These are phyloP conservation scores for Xerophyta viscosa DNA, from an alignment of 106 monocot species.

Conservation along the genomic window DNA sequence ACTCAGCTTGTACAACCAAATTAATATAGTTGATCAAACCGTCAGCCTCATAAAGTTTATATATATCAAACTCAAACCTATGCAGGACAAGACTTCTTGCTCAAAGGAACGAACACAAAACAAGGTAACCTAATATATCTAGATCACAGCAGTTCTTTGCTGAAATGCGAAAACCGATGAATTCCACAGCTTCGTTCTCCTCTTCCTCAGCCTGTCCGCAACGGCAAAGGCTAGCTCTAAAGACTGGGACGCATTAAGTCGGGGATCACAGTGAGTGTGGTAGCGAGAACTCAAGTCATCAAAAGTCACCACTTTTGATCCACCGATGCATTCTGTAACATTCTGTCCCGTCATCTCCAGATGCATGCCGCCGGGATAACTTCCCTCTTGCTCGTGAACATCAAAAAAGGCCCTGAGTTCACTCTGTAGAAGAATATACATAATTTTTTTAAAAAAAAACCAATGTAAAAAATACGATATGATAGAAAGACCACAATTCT, in stretches of 20 bases:
- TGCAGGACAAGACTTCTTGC: too few species aligned
- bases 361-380: constrained; percentile 53
- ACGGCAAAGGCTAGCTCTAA: constrained; percentile 53
- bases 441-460: too few species aligned
- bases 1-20: too few species aligned
- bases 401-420: constrained; percentile 63
- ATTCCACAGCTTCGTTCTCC: constrained; percentile 24
- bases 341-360: constrained; percentile 72
- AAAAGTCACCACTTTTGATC: constrained; percentile 44
- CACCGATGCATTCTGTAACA: constrained; percentile 60
- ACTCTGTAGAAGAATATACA: constrained; percentile 17
- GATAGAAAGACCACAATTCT: background rate
- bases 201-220: constrained; percentile 47
- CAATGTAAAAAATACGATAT: background rate
- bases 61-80: too few species aligned
- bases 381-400: constrained; percentile 55
- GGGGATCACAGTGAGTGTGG: constrained; percentile 40
- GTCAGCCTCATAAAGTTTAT: too few species aligned
- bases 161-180: background rate
- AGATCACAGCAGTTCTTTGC: background rate
- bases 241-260: constrained; percentile 61
- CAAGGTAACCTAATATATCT: background rate
- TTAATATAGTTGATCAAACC: too few species aligned
- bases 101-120: too few species aligned
- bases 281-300: constrained; percentile 46